Percentiles rank a stretch among this genome's conserved stretches.
phyloP scores from a whole-genome alignment of 305 asterid genomes.

The Stenogyne calaminthoides region DNA sequence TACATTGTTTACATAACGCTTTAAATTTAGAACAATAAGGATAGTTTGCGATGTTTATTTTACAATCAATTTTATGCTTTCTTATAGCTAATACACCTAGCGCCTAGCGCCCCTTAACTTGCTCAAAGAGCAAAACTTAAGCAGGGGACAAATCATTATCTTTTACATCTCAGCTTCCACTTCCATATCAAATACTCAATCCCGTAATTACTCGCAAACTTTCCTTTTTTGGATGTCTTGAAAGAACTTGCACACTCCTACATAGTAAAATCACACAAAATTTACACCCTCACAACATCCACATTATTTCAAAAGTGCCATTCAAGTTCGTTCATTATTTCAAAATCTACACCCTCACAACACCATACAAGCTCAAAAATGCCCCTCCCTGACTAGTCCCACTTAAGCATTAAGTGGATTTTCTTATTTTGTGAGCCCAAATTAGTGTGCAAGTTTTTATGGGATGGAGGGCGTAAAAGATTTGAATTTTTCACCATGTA shows the following conservation, averaged over 20 bases:
- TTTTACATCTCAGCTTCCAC: slow-evolving; percentile 26
- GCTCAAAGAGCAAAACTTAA: slow-evolving; percentile 16
- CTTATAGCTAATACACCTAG: neutral
- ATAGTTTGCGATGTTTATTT: neutral
- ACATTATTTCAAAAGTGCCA: too few relatives aligned
- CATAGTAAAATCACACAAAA: neutral
- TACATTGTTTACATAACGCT: neutral
- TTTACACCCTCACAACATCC: neutral
- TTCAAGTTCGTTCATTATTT: neutral
- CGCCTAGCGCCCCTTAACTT: slow-evolving; percentile 13
- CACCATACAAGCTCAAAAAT: neutral
- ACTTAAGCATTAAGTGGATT: neutral
- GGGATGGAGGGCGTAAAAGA: neutral
- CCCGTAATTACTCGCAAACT: too few relatives aligned
- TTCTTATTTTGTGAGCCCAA: neutral
- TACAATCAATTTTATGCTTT: slow-evolving; percentile 5
- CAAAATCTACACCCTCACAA: too few relatives aligned
- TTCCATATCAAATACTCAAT: neutral
- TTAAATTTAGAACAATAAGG: neutral
- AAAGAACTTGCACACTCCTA: neutral
- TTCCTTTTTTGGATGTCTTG: neutral
- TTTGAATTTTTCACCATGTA: neutral
- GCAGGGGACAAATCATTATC: slow-evolving; percentile 5
- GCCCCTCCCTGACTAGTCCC: neutral
- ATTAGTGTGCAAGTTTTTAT: neutral